Base-by-base conservation (phyloP, 495 filamentous ascomycete species). In the Aspergillus taichungensis region DNA sequence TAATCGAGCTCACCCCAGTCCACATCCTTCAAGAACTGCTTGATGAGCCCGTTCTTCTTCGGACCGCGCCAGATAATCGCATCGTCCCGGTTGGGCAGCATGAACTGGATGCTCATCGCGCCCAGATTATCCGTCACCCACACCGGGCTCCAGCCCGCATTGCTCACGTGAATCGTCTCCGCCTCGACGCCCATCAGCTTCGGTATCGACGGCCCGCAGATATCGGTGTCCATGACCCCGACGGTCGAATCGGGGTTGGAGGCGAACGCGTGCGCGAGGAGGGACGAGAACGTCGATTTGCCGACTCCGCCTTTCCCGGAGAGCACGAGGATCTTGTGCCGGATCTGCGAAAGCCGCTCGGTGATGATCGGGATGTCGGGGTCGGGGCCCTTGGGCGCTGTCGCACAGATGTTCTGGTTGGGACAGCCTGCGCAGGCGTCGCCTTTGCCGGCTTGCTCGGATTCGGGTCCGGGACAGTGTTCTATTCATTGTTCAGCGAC, bases 1-100 rank as follows among this genome's bases (percentile, higher is more conserved):
- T 87, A 94, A 52, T 98, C 94, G 64, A 97, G 68, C 48, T 90
- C 84, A 8, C 94, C 92, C 92, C 94, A 97, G 57, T 91, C 87
- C 18, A 97, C 94, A 60, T 98, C 94, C 64, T 91, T 94, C 24
- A 98, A 57, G 55, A 98, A 98, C 64, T 90, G 85, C 69, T 97
- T 98, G 59, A 98, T 97, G 45, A 98, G 62, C 1, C 92, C 92
- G 56, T 95, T 98, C 77, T 97, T 98, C 75, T 97, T 98, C 5
- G 94, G 84, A 0, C 92, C 92, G 27, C 91, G 74, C 94, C 92
- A 98, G 47, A 98, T 97, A 9, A 97, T 81, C 3, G 92, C 94
- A 49, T 92, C 88, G 55, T 97, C 92, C 5, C 85, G 71, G 46
- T 86, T 86, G 0, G 92, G 92, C 30, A 98, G 71, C 90, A 98